Conservation (phyloP, 176 grass and related monocot genomes). For the Paspalum vaginatum region DNA sequence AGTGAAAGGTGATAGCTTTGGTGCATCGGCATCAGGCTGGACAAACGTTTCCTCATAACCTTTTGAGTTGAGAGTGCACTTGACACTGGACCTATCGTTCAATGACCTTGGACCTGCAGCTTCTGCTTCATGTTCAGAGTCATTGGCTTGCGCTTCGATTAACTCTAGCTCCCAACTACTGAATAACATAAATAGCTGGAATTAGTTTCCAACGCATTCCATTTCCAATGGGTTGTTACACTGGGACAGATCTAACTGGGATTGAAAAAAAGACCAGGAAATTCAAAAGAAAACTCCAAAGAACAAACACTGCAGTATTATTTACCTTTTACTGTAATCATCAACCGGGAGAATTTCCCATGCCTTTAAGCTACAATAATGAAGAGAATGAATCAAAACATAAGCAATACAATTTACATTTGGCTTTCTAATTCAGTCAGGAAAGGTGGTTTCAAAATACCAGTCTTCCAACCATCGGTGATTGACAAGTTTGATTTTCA, state of each 20-base stretch:
- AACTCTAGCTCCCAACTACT: constrained; percentile 92
- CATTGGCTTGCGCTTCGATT: constrained; percentile 73
- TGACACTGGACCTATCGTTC: constrained; percentile 26
- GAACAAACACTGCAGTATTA: constrained; percentile 3
- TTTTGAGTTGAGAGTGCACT: constrained; percentile 26
- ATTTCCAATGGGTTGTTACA: constrained; percentile 19
- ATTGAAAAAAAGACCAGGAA: constrained; percentile 21
- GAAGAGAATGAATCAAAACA: constrained; percentile 20
- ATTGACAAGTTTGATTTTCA: constrained; percentile 84
- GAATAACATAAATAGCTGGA: constrained; percentile 42
- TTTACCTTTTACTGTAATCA: constrained; percentile 77
- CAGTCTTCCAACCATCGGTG: constrained; percentile 88
- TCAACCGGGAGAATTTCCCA: constrained; percentile 79
- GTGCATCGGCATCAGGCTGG: constrained; percentile 10
- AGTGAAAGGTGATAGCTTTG: constrained; percentile 12
- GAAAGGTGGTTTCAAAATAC: constrained; percentile 47
- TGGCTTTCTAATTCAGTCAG: constrained; percentile 16
- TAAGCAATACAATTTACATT: constrained; percentile 1
- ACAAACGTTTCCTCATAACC: background rate
- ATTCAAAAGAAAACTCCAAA: constrained; percentile 11
- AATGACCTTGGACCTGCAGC: constrained; percentile 36
- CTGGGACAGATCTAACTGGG: background rate
- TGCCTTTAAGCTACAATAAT: constrained; percentile 69
- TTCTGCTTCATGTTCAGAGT: constrained; percentile 73
- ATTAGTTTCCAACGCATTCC: constrained; percentile 9